phyloP scores from a whole-genome alignment of 208 protist species.

The Trypanosomatidae sp. region DNA sequence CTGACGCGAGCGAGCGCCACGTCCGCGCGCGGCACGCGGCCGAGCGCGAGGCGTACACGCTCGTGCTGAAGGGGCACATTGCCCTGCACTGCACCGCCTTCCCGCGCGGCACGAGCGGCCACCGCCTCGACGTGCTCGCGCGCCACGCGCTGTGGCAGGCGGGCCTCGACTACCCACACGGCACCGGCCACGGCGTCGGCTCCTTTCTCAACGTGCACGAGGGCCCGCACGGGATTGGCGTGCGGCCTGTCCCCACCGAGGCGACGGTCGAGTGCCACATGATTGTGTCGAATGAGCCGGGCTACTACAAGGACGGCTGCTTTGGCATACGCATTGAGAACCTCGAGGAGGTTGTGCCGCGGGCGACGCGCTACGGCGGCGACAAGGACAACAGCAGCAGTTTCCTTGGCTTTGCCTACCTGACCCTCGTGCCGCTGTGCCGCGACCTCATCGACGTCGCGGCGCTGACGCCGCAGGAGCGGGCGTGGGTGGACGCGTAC shows the following conservation, averaged over 20 bases:
- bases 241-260: constrained; percentile 22
- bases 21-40: too few relatives aligned
- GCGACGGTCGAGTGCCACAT: constrained; percentile 37
- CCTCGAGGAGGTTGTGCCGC: constrained; percentile 80
- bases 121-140: constrained; percentile 84
- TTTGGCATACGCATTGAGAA: constrained; percentile 99
- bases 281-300: constrained; percentile 90
- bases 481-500: constrained; percentile 67
- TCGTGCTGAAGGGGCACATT: constrained; percentile 94
- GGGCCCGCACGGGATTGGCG: constrained; percentile 76
- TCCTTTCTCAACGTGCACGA: constrained; percentile 96
- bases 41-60: constrained; percentile 89
- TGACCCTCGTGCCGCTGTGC: constrained; percentile 89
- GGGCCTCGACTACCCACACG: constrained; percentile 93
- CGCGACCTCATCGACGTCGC: constrained; percentile 74
- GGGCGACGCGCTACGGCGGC: constrained; percentile 28
- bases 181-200: constrained; percentile 96
- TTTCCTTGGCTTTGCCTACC: constrained; percentile 56
- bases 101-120: constrained; percentile 67
- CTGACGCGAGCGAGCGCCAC: too few relatives aligned
- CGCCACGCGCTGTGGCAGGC: constrained; percentile 83
- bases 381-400: too few relatives aligned
- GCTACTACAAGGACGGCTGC: constrained; percentile 95
- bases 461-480: constrained; percentile 58
- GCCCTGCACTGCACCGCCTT: constrained; percentile 74